Evolutionary conservation across 352 stramenopile species (phyloP).

Genomic region (Elongisporangium senticosum): DNA sequence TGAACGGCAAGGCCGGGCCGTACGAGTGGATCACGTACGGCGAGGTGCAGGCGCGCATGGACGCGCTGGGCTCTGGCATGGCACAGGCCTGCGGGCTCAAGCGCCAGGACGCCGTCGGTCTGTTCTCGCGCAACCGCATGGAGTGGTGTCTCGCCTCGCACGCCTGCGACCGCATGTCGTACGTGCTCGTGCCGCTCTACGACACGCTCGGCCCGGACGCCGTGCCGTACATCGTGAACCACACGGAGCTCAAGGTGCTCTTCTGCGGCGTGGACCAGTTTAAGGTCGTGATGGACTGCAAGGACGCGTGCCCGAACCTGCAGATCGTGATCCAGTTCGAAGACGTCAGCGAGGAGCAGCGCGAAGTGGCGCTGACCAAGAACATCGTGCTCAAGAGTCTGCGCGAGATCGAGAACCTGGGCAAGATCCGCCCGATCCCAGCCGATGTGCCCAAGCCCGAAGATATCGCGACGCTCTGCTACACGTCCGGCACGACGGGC

Average conservation of each 20-base stretch:
- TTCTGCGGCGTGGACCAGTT: conserved; percentile 20
- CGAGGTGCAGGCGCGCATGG: conserved; percentile 8
- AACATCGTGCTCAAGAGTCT: conserved; percentile 23
- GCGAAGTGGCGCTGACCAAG: background rate
- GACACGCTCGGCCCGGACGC: too few relatives aligned
- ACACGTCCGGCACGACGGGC: conserved; percentile 62
- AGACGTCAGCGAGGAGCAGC: conserved; percentile 7
- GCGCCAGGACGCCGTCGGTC: conserved; percentile 16
- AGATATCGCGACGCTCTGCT: conserved; percentile 90
- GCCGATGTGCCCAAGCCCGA: conserved; percentile 38
- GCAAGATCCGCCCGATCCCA: conserved; percentile 22
- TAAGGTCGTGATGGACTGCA: conserved; percentile 15
- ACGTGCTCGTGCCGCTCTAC: too few relatives aligned
- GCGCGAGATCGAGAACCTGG: conserved; percentile 21
- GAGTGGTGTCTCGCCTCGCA: conserved; percentile 19
- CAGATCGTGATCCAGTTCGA: conserved; percentile 16
- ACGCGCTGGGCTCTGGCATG: conserved; percentile 7
- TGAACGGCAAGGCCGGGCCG: background rate
- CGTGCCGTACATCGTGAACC: conserved; percentile 30
- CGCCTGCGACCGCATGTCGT: conserved; percentile 21
- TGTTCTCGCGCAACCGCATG: conserved; percentile 25
- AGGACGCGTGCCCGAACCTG: conserved; percentile 12
- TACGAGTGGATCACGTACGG: conserved; percentile 20
- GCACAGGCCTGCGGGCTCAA: conserved; percentile 1
- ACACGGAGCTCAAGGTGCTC: conserved; percentile 23